Conservation (phyloP, 495 filamentous ascomycete genomes). For the Aspergillus bridgeri region DNA sequence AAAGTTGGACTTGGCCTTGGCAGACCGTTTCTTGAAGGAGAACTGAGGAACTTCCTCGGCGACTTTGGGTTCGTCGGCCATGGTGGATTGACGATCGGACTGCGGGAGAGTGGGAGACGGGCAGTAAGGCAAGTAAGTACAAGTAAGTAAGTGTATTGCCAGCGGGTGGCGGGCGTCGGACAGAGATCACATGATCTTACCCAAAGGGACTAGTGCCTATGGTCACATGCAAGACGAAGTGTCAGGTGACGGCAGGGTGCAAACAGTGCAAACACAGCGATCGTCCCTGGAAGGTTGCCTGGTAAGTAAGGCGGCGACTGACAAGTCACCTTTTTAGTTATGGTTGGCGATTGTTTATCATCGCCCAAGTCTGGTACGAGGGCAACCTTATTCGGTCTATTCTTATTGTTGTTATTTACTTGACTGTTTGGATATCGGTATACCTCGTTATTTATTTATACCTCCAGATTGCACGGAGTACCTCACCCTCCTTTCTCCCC, state of each 20-base stretch:
- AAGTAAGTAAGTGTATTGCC: too few species aligned
- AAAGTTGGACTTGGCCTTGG: slow-evolving; percentile 70
- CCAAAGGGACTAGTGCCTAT: too few species aligned
- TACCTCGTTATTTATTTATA: too few species aligned
- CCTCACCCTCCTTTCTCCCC: too few species aligned
- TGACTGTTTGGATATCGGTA: too few species aligned
- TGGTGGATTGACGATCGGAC: neutral
- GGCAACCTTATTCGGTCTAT: neutral
- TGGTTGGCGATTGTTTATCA: neutral
- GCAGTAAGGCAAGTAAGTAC: too few species aligned
- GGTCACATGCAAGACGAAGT: neutral
- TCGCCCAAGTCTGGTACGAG: neutral
- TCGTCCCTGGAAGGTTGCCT: too few species aligned
- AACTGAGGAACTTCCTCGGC: slow-evolving; percentile 6
- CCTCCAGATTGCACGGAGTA: too few species aligned
- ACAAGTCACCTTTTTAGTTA: neutral
- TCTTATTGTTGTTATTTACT: too few species aligned
- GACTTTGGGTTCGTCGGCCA: slow-evolving; percentile 17
- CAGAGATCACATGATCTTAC: too few species aligned
- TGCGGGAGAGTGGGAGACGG: neutral
- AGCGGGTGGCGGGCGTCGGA: too few species aligned
- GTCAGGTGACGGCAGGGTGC: neutral
- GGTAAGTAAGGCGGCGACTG: neutral
- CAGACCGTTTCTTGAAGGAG: slow-evolving; percentile 79
- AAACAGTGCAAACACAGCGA: neutral